Evolutionary conservation across 148 eudicot genomes (phyloP).

Genomic region (Silene latifolia): DNA sequence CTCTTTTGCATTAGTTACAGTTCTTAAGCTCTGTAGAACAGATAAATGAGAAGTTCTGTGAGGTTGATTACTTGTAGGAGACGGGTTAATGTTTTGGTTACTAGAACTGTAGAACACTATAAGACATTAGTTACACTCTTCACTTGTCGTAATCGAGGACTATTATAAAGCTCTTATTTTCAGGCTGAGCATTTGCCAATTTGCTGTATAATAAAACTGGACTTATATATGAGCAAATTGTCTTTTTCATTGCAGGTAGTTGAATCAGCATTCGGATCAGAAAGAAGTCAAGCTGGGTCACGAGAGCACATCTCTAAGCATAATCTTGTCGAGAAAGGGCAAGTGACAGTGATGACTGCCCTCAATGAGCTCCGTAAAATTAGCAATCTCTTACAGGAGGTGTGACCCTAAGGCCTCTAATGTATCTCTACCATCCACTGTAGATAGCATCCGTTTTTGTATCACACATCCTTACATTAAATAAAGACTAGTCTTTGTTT

Average conservation of each 20-base stretch:
- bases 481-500: neutral
- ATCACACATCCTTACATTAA: neutral
- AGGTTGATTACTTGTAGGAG: neutral
- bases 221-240: too few relatives aligned
- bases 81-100: too few relatives aligned
- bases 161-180: neutral
- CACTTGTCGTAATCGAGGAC: too few relatives aligned
- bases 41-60: neutral
- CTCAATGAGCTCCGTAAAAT: constrained; percentile 92
- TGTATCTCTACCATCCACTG: neutral
- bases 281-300: constrained; percentile 36
- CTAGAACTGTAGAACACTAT: too few relatives aligned
- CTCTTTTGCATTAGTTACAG: too few relatives aligned
- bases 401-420: constrained; percentile 29
- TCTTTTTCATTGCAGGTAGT: constrained; percentile 50
- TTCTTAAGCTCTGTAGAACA: too few relatives aligned
- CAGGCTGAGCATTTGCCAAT: neutral
- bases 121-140: too few relatives aligned
- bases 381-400: constrained; percentile 73
- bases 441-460: constrained; percentile 22
- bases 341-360: constrained; percentile 71
- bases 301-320: constrained; percentile 48
- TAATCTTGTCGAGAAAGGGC: constrained; percentile 58
- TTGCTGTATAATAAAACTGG: too few relatives aligned
- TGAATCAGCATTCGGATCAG: constrained; percentile 76